Evolutionary conservation across 768 basidiomycete genomes (phyloP), one percentile per base, ranked within the genome.

Genomic region (Naganishia friedmannii): DNA sequence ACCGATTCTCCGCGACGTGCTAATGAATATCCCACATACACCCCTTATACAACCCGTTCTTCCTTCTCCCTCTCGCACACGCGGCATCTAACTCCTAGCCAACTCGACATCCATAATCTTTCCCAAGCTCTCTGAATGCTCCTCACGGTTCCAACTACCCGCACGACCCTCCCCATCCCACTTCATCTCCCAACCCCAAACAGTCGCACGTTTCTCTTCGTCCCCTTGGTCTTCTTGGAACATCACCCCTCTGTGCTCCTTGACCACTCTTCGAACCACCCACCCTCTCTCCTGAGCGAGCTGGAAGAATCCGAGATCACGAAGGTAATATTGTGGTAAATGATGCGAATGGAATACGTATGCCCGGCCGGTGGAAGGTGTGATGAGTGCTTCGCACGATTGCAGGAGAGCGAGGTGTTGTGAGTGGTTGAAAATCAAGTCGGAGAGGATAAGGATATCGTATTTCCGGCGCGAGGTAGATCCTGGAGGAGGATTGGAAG

Each of bases 341-440:
- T 96, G 93, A 71, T 94, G 92, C 0, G 89, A 89, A 79, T 90
- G 93, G 80, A 96, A 95, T 0, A 93, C 90, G 0, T 94, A 86
- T 0, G 92, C 81, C 63, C 82, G 83, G 4, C 67, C 67, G 85
- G 84, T 28, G 75, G 72, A 2, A 67, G 53, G 34, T 8, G 65
- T 32, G 37, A 72, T 70, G 37, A 70, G 74, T 75, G 10, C 65
- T 9, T 13, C 54, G 53, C 53, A 67, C 53, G 34, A 72, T 63
- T 5, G 54, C 67, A 10, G 54, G 68, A 39, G 74, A 13, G 70
- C 71, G 8, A 76, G 73, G 68, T 31, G 67, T 83, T 94, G 92
- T 0, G 93, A 93, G 74, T 95, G 93, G 74, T 94, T 96, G 82
- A 95, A 96, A 39, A 97, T 86, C 39, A 98, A 86, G 81, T 98